phyloP scores from a whole-genome alignment of 768 basidiomycete genomes.

The Cubamyces lactineus region DNA sequence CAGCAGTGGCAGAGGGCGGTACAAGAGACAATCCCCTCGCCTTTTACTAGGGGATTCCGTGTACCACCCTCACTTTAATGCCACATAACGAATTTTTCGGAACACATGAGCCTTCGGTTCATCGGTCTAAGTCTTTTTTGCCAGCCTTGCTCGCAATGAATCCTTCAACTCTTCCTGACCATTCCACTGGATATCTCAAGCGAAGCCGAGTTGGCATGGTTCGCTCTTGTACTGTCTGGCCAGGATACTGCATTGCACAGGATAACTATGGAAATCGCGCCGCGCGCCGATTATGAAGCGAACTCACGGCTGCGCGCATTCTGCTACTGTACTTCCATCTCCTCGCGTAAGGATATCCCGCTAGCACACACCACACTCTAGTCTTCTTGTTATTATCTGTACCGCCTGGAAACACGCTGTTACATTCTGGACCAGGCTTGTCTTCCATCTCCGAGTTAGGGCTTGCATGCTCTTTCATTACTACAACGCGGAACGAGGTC shows the following conservation, averaged over 20 bases:
- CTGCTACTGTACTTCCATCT: neutral
- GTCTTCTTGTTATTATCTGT: too few relatives aligned
- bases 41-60: conserved; percentile 34
- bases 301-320: neutral
- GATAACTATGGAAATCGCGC: too few relatives aligned
- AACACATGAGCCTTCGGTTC: conserved; percentile 21
- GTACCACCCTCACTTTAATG: conserved; percentile 23
- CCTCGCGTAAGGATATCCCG: conserved; percentile 1
- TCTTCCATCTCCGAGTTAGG: conserved; percentile 9
- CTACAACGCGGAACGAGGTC: conserved; percentile 9
- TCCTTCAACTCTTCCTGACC: neutral
- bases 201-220: neutral
- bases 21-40: conserved; percentile 31
- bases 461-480: conserved; percentile 19
- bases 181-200: too few relatives aligned
- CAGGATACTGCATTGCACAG: too few relatives aligned
- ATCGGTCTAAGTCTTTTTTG: neutral
- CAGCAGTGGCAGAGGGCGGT: conserved; percentile 20
- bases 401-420: neutral
- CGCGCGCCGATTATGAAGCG: too few relatives aligned
- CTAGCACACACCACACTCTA: too few relatives aligned
- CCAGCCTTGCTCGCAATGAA: neutral
- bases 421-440: conserved; percentile 3
- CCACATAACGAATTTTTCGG: conserved; percentile 25
- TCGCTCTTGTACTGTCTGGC: neutral